These are phyloP conservation scores for Xylaria intraflava DNA, from an alignment of 495 filamentous ascomycete species.

Conservation along the genomic window DNA sequence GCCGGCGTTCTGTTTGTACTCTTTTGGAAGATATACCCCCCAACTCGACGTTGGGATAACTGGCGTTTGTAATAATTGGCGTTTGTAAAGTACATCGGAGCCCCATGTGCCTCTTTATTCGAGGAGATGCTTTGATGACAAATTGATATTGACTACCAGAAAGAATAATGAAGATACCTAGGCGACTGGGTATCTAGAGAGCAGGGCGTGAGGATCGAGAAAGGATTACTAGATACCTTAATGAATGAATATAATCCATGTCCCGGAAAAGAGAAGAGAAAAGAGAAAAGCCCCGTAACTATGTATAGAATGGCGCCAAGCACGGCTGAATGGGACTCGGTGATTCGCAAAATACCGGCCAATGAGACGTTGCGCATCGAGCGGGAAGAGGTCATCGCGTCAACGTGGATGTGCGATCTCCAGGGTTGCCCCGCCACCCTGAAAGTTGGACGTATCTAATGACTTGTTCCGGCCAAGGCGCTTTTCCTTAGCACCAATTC, in stretches of 20 bases:
- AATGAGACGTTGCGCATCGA: slow-evolving; percentile 1
- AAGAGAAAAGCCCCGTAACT: too few relatives aligned
- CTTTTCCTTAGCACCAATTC: not conserved
- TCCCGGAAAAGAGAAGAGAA: too few relatives aligned
- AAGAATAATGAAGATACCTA: too few relatives aligned
- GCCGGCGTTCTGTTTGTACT: not conserved
- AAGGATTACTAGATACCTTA: too few relatives aligned
- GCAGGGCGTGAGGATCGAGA: too few relatives aligned
- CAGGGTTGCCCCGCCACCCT: not conserved
- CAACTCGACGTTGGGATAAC: not conserved
- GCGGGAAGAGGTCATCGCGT: too few relatives aligned
- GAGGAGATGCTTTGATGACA: not conserved
- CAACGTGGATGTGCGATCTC: not conserved
- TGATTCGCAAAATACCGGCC: not conserved
- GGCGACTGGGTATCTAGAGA: too few relatives aligned
- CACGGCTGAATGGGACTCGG: not conserved
- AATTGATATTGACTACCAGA: too few relatives aligned
- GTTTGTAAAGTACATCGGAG: not conserved
- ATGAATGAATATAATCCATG: too few relatives aligned
- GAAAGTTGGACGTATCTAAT: not conserved
- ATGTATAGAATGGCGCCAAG: not conserved
- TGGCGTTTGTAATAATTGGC: not conserved
- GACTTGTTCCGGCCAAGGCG: slow-evolving; percentile 1
- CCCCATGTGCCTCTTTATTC: not conserved
- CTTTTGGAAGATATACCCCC: slow-evolving; percentile 10